Evolutionary conservation across 768 basidiomycete species (phyloP).

Genomic region (Naganishia vishniacii): DNA sequence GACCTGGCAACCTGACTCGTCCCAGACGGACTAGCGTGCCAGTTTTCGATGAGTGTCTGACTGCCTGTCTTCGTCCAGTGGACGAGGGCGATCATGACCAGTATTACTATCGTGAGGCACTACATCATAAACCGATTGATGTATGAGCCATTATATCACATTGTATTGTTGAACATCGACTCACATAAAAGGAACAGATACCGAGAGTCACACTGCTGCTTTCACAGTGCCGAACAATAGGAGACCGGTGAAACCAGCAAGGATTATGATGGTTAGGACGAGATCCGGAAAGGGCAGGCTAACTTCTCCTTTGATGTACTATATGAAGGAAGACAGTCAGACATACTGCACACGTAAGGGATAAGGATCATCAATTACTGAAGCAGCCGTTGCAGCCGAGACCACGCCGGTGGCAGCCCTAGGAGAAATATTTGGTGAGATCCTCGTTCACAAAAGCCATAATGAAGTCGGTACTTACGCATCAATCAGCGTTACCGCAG

Average conservation of each 20-base stretch:
- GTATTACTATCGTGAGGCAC: constrained; percentile 57
- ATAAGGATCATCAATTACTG: constrained; percentile 29
- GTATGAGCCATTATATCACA: neutral
- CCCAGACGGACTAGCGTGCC: constrained; percentile 51
- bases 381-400: constrained; percentile 66
- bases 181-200: constrained; percentile 60
- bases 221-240: constrained; percentile 59
- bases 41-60: constrained; percentile 56
- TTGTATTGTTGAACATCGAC: constrained; percentile 35
- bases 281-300: constrained; percentile 57
- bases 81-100: constrained; percentile 55
- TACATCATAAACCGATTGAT: constrained; percentile 35
- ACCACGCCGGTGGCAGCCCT: constrained; percentile 61
- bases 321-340: neutral
- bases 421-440: neutral
- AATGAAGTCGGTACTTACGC: constrained; percentile 43
- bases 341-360: too few relatives aligned
- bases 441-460: neutral
- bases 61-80: constrained; percentile 58
- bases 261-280: constrained; percentile 56
- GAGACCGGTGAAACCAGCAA: constrained; percentile 56
- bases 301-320: constrained; percentile 63
- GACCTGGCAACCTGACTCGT: constrained; percentile 50
- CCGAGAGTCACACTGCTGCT: constrained; percentile 60
- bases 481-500: constrained; percentile 65